Evolutionary conservation across 2,329 filamentous ascomycete genomes (phyloP).

Genomic region (Penicillium nordicum): DNA sequence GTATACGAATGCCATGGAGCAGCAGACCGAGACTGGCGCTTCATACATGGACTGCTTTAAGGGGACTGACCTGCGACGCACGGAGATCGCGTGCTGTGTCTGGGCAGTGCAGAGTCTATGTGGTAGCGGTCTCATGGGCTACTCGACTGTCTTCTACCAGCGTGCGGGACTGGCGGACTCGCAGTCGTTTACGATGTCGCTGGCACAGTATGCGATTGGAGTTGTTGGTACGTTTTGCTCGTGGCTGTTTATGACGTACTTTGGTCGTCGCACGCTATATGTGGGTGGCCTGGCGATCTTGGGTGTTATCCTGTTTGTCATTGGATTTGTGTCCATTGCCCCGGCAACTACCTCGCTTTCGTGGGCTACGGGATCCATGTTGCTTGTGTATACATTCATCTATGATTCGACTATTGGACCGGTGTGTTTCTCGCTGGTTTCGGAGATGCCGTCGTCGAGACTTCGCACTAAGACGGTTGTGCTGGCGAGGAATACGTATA

Average conservation of each 20-base stretch:
- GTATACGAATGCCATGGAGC: conserved; percentile 36
- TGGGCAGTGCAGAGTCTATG: conserved; percentile 37
- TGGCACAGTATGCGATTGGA: conserved; percentile 60
- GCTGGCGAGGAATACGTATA: conserved; percentile 48
- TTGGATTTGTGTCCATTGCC: conserved; percentile 22
- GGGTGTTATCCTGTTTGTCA: conserved; percentile 8
- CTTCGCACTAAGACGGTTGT: conserved; percentile 55
- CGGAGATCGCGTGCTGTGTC: conserved; percentile 39
- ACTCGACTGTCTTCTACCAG: conserved; percentile 36
- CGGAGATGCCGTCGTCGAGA: conserved; percentile 53
- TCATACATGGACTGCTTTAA: conserved; percentile 32
- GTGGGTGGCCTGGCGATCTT: conserved; percentile 27
- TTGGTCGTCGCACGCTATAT: conserved; percentile 43
- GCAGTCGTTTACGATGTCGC: conserved; percentile 37
- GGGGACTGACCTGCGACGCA: conserved; percentile 36
- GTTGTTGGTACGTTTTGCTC: conserved; percentile 50
- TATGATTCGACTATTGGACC: conserved; percentile 56
- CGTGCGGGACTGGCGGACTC: conserved; percentile 35
- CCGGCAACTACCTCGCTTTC: conserved; percentile 25
- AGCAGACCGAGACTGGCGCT: conserved; percentile 16
- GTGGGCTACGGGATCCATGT: conserved; percentile 45
- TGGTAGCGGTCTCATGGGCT: conserved; percentile 32
- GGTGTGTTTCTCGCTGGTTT: conserved; percentile 52
- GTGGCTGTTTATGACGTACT: conserved; percentile 43
- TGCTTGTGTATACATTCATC: conserved; percentile 53